Percentiles rank a stretch among this genome's conserved stretches.
phyloP scores from a whole-genome alignment of 345 rosid species.

The Populus davidiana region DNA sequence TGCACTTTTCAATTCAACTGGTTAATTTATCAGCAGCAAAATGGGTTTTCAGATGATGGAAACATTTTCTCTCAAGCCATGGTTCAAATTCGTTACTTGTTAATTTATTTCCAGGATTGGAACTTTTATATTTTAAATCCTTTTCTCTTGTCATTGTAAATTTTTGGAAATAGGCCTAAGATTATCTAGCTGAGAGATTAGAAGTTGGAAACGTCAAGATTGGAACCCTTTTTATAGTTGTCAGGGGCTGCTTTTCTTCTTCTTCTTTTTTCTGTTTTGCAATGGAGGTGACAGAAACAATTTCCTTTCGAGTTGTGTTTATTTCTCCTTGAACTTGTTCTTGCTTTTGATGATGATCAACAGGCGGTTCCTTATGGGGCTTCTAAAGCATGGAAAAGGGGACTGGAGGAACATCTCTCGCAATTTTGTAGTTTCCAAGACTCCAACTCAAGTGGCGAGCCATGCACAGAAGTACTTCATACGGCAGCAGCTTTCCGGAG shows the following conservation, averaged over 20 bases:
- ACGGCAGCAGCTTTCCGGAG: slow-evolving; percentile 70
- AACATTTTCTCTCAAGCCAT: background rate
- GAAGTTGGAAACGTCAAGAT: background rate
- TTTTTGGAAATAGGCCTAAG: background rate
- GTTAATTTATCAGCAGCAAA: background rate
- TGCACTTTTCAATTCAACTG: background rate
- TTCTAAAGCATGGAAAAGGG: slow-evolving; percentile 85
- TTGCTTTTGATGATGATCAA: slow-evolving; percentile 14
- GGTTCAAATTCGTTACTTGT: background rate
- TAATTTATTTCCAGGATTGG: background rate
- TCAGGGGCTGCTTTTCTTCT: background rate
- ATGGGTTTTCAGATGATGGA: background rate
- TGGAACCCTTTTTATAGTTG: background rate
- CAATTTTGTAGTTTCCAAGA: slow-evolving; percentile 76
- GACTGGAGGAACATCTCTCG: slow-evolving; percentile 97
- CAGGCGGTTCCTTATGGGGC: slow-evolving; percentile 82
- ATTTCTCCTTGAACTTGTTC: background rate
- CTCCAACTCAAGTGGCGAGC: slow-evolving; percentile 98
- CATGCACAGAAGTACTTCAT: slow-evolving; percentile 98
- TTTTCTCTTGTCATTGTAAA: background rate
- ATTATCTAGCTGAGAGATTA: background rate
- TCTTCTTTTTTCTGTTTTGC: background rate
- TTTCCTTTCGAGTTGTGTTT: background rate
- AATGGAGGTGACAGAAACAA: background rate
- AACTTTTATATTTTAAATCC: background rate